Percentiles rank a stretch among this genome's conserved stretches.
These are phyloP conservation scores for Aureobasidium musti DNA, from an alignment of 2,329 filamentous ascomycete species.

Conservation along the genomic window DNA sequence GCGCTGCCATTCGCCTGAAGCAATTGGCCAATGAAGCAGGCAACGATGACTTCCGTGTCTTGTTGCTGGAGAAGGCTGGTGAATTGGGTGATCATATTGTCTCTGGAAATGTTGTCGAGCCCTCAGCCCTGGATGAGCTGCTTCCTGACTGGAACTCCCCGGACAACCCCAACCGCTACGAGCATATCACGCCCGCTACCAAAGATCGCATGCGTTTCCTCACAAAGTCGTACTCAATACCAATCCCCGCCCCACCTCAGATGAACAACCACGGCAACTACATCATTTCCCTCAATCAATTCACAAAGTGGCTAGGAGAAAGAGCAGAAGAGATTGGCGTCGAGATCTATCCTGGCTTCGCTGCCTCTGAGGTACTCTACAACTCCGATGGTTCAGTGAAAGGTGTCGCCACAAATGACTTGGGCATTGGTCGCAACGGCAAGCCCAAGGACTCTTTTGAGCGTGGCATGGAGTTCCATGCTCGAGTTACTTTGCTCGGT, in stretches of 20 bases:
- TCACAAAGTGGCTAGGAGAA: slow-evolving; percentile 94
- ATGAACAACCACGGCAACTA: slow-evolving; percentile 99
- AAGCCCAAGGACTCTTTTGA: slow-evolving; percentile 89
- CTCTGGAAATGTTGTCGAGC: slow-evolving; percentile 93
- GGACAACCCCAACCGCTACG: slow-evolving; percentile 83
- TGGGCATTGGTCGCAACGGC: slow-evolving; percentile 79
- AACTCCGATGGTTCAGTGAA: slow-evolving; percentile 81
- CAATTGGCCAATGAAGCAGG: slow-evolving; percentile 92
- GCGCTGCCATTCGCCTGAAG: slow-evolving; percentile 91
- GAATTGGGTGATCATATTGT: slow-evolving; percentile 94
- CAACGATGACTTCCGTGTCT: slow-evolving; percentile 91
- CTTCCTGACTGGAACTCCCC: slow-evolving; percentile 92
- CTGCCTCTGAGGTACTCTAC: slow-evolving; percentile 90
- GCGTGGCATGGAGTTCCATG: slow-evolving; percentile 97
- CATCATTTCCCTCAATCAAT: slow-evolving; percentile 92
- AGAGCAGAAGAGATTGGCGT: slow-evolving; percentile 95
- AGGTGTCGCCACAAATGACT: slow-evolving; percentile 93
- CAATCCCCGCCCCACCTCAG: slow-evolving; percentile 85
- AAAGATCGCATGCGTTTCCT: slow-evolving; percentile 91
- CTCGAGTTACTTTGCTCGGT: slow-evolving; percentile 83
- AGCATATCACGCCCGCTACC: slow-evolving; percentile 80
- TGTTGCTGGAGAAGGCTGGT: slow-evolving; percentile 91
- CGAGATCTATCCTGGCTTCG: slow-evolving; percentile 94
- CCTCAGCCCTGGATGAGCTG: slow-evolving; percentile 82
- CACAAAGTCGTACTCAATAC: slow-evolving; percentile 75